Evolutionary conservation across 1,139 yeast genomes (phyloP).

Genomic region (Pichia kudriavzevii): DNA sequence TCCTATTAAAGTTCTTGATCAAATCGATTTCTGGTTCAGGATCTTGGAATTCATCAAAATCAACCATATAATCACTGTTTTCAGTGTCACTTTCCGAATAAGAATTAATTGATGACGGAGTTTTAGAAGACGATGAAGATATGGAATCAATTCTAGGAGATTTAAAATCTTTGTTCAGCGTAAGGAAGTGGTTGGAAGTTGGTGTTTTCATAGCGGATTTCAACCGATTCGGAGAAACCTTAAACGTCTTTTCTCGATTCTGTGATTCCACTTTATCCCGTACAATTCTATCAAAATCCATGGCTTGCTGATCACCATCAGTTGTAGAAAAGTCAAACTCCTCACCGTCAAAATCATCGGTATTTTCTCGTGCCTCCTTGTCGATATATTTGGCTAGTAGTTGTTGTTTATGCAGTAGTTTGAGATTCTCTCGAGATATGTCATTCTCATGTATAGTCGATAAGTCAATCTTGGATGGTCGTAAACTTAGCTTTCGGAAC

Average conservation of each 20-base stretch:
- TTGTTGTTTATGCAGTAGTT: constrained; percentile 3
- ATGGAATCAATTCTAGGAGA: neutral
- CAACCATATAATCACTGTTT: constrained; percentile 27
- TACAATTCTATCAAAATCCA: constrained; percentile 12
- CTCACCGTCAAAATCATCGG: constrained; percentile 10
- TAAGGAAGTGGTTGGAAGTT: constrained; percentile 13
- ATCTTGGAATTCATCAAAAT: constrained; percentile 19
- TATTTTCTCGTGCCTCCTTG: constrained; percentile 6
- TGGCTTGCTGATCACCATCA: constrained; percentile 5
- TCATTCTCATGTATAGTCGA: constrained; percentile 24
- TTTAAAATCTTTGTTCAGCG: neutral
- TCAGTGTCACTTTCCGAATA: constrained; percentile 26
- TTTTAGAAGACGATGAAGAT: constrained; percentile 22
- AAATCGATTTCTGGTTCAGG: constrained; percentile 11
- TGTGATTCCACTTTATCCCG: constrained; percentile 9
- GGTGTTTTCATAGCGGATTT: constrained; percentile 11
- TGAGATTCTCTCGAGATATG: constrained; percentile 5
- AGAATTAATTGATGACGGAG: constrained; percentile 18
- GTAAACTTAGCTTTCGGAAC: constrained; percentile 2
- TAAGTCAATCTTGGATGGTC: constrained; percentile 9
- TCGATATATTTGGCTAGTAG: constrained; percentile 8
- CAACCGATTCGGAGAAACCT: neutral
- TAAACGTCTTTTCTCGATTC: neutral
- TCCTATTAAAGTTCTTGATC: constrained; percentile 9
- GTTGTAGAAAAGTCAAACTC: no score